These are phyloP conservation scores for Prunus mira DNA, from an alignment of 306 rosid genomes.

Conservation along the genomic window DNA sequence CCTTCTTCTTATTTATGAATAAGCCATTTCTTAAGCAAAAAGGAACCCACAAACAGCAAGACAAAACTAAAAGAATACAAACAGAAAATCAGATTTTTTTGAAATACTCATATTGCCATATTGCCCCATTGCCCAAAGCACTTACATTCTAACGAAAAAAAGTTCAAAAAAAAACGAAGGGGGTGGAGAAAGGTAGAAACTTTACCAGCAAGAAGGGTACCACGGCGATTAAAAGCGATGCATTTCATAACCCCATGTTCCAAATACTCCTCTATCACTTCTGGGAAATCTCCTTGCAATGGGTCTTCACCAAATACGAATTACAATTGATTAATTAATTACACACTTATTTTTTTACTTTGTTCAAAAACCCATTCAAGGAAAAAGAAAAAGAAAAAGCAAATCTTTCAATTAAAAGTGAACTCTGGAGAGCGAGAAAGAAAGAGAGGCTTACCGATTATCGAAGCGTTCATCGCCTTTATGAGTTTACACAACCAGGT, in stretches of 20 bases:
- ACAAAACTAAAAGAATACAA: not conserved
- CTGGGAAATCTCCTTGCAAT: slow-evolving; percentile 93
- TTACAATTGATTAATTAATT: not conserved
- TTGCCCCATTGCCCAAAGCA: not conserved
- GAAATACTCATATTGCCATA: not conserved
- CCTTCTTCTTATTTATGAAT: not conserved
- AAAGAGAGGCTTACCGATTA: slow-evolving; percentile 46
- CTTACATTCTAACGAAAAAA: not conserved
- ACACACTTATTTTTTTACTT: not conserved
- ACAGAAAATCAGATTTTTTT: not conserved
- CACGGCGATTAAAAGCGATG: slow-evolving; percentile 48
- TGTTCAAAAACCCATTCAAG: not conserved
- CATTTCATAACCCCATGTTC: slow-evolving; percentile 94
- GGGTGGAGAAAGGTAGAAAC: not conserved
- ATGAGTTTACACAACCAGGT: no score
- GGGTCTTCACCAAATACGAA: slow-evolving; percentile 50
- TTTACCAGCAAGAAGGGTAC: no score
- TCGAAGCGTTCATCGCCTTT: slow-evolving; percentile 53
- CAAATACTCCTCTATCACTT: slow-evolving; percentile 94
- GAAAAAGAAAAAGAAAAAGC: not conserved
- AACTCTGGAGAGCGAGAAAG: not conserved
- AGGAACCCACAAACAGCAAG: not conserved
- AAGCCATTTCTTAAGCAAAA: not conserved
- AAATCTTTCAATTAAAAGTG: not conserved
- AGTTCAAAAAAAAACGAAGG: not conserved